Evolutionary conservation across 257 asterid species (phyloP).

Genomic region (Petunia secreta): DNA sequence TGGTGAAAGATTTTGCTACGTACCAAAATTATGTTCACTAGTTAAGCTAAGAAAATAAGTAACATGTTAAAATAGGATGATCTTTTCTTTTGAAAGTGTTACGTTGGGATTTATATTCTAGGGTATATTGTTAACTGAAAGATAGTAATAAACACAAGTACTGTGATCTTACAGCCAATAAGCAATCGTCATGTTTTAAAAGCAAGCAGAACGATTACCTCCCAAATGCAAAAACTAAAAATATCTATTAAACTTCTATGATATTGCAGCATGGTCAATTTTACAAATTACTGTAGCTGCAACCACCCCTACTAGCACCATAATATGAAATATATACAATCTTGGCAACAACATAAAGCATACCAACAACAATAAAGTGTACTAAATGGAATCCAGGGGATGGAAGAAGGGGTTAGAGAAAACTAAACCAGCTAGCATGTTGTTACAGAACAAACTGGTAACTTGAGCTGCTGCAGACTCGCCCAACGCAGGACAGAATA

Average conservation of each 20-base stretch:
- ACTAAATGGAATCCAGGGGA: neutral
- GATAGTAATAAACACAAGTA: too few relatives aligned
- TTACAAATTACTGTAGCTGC: neutral
- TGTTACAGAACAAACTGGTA: neutral
- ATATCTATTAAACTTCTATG: neutral
- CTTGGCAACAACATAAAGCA: neutral
- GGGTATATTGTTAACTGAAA: too few relatives aligned
- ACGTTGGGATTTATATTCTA: too few relatives aligned
- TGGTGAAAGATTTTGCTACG: too few relatives aligned
- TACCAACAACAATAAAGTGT: neutral
- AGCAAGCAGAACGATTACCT: too few relatives aligned
- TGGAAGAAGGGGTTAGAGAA: neutral
- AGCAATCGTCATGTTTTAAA: too few relatives aligned
- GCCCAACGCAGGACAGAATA: neutral
- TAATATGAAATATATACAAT: neutral
- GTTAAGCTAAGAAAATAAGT: too few relatives aligned
- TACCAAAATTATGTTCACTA: too few relatives aligned
- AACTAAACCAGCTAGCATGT: neutral
- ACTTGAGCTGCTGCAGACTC: constrained; percentile 1
- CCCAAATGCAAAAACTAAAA: neutral
- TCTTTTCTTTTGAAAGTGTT: too few relatives aligned
- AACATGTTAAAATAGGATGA: too few relatives aligned
- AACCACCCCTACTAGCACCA: neutral
- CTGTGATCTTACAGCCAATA: too few relatives aligned
- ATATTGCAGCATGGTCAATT: neutral